Percentiles rank a stretch among this genome's conserved stretches.
These are phyloP conservation scores for Strigomonas culicis DNA, from an alignment of 208 protist species.

Conservation along the genomic window DNA sequence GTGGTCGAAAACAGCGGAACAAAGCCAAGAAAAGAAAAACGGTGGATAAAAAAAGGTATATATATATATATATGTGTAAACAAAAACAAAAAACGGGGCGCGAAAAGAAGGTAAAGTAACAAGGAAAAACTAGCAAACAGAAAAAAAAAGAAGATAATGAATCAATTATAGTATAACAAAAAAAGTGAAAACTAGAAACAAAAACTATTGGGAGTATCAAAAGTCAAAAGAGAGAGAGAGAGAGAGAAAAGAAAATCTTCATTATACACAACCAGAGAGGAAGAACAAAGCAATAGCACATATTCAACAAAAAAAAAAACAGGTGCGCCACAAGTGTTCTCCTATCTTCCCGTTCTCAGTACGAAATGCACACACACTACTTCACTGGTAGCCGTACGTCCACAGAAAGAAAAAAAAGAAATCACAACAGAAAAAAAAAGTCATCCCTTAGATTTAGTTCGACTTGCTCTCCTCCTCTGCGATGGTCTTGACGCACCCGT, in stretches of 20 bases:
- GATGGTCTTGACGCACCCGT: too few species aligned
- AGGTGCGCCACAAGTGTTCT: too few species aligned
- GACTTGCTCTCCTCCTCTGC: too few species aligned
- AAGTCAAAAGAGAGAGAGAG: neutral
- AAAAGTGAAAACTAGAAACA: neutral
- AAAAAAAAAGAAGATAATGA: conserved; percentile 1
- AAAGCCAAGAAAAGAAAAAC: too few species aligned
- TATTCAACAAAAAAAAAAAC: neutral
- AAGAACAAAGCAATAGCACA: neutral
- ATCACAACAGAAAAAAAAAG: neutral
- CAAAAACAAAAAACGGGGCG: neutral
- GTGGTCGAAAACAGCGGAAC: too few species aligned
- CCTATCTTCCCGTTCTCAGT: too few species aligned
- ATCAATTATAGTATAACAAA: neutral
- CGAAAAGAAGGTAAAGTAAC: neutral
- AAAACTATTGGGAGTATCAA: neutral
- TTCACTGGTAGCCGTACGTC: too few species aligned
- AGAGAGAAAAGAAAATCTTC: neutral
- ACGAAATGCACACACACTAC: too few species aligned
- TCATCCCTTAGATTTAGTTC: neutral
- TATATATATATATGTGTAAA: neutral
- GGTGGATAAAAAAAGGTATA: neutral
- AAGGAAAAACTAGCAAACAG: neutral
- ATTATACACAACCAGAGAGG: neutral
- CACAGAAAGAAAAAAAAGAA: neutral